Evolutionary conservation across 192 early-diverging fungal genomes (phyloP), one percentile per base, ranked within the genome.

Genomic region (Coemansia sp.): DNA sequence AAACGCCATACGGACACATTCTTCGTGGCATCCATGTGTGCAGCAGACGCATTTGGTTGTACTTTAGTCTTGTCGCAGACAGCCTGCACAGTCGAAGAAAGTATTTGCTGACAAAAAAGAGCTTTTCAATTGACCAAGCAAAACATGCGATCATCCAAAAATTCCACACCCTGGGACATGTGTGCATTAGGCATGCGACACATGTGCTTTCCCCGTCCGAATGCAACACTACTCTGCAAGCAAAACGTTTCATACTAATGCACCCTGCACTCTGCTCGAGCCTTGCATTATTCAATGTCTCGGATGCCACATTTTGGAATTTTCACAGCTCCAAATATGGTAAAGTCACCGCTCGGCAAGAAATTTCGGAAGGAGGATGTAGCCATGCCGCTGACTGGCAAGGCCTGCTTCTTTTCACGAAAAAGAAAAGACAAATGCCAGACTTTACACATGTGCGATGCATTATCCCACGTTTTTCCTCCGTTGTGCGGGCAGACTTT

Each of bases 271-370:
- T 7, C 4, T 19, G 14, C 17, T 14, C n/a, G 17, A 49, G 47
- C 47, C n/a, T 14, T 49, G 47, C 47, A 49, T 49, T 49, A 49
- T 49, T 21, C n/a, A 49, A 49, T 49, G 47, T 17, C n/a, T 7
- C 47, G 47, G n/a, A 49, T 49, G 15, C 47, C 17, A 7, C 47
- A 49, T 17, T 49, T 49, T 15, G n/a, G 4, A 15, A 17, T 17
- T 48, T 17, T 8, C 17, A n/a, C 47, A 7, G n/a, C 47, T 17
- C 47, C 47, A 15, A 6, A 49, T 19, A 49, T 3, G 47, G 47
- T 19, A 49, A 49, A 49, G 47, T 49, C 47, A 49, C 19, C 47
- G 14, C n/a, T 45, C 43, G 43, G 47, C 17, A 49, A n/a, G 12
- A n/a, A 17, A 43, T 43, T 43, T 10, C 41, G 12, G 12, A 43